Conservation (phyloP, 371 early-diverging fungal genomes). For the Actinomucor elegans region DNA sequence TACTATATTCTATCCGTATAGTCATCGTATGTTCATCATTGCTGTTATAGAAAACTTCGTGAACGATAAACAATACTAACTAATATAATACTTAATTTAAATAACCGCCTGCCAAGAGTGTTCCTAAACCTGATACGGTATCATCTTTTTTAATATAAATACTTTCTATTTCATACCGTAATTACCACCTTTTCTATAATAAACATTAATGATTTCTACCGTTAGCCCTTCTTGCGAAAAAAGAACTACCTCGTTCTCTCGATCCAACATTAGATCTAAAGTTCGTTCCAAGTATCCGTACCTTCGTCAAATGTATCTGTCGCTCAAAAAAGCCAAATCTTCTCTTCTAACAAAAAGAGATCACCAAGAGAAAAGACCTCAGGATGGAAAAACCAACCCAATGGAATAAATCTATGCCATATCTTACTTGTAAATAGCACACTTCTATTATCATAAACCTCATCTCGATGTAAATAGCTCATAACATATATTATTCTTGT, state of each 20-base stretch:
- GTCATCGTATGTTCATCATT: background rate
- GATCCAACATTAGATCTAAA: background rate
- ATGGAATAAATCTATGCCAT: constrained; percentile 20
- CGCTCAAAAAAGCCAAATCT: background rate
- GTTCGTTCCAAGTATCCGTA: background rate
- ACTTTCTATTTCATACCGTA: background rate
- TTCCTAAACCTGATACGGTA: background rate
- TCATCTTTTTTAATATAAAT: background rate
- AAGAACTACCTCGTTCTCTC: background rate
- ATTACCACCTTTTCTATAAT: background rate
- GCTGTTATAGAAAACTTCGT: constrained; percentile 5
- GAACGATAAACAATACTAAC: background rate
- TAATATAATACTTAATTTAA: background rate
- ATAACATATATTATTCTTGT: too few species aligned
- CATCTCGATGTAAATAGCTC: too few species aligned
- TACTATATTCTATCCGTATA: background rate
- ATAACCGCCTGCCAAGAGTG: background rate
- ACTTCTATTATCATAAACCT: too few species aligned
- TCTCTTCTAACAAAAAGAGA: constrained; percentile 3
- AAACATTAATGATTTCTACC: background rate
- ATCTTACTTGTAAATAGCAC: too few species aligned
- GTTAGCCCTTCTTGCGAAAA: background rate
- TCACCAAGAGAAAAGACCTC: constrained; percentile 32
- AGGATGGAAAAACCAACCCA: constrained; percentile 46
- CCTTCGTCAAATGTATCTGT: background rate